These are phyloP conservation scores for Microcera coccophila DNA, from an alignment of 2,329 filamentous ascomycete species.

Conservation along the genomic window DNA sequence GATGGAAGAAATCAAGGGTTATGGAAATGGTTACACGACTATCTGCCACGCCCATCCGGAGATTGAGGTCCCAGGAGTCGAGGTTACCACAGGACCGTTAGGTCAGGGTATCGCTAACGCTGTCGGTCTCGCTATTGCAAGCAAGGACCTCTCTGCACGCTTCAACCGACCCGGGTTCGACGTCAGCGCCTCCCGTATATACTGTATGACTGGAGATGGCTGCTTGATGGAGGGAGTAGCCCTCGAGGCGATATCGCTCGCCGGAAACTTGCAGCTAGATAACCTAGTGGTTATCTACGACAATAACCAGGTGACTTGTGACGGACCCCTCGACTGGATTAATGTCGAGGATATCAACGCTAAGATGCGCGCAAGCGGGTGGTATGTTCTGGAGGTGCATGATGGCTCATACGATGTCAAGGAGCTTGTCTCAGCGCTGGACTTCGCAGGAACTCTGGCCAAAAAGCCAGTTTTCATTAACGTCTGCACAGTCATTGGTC, in stretches of 20 bases:
- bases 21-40: constrained; percentile 27
- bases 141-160: constrained; percentile 45
- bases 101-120: constrained; percentile 53
- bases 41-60: constrained; percentile 48
- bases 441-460: constrained; percentile 32
- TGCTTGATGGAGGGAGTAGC: constrained; percentile 52
- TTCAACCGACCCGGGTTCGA: constrained; percentile 46
- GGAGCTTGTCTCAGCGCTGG: constrained; percentile 34
- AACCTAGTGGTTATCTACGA: constrained; percentile 53
- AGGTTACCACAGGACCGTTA: constrained; percentile 52
- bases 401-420: constrained; percentile 47
- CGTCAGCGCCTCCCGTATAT: constrained; percentile 44
- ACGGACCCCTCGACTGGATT: constrained; percentile 44
- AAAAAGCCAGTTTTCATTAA: background rate
- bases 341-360: constrained; percentile 50
- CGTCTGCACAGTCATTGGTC: background rate
- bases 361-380: constrained; percentile 50
- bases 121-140: constrained; percentile 50
- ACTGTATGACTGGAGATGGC: constrained; percentile 50
- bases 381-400: constrained; percentile 47
- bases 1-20: constrained; percentile 2
- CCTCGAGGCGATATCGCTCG: constrained; percentile 48
- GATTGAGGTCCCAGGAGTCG: constrained; percentile 48
- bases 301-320: constrained; percentile 53
- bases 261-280: constrained; percentile 46